Conservation (phyloP, 73 alveolate genomes). For the Symbiodinium pilosum region DNA sequence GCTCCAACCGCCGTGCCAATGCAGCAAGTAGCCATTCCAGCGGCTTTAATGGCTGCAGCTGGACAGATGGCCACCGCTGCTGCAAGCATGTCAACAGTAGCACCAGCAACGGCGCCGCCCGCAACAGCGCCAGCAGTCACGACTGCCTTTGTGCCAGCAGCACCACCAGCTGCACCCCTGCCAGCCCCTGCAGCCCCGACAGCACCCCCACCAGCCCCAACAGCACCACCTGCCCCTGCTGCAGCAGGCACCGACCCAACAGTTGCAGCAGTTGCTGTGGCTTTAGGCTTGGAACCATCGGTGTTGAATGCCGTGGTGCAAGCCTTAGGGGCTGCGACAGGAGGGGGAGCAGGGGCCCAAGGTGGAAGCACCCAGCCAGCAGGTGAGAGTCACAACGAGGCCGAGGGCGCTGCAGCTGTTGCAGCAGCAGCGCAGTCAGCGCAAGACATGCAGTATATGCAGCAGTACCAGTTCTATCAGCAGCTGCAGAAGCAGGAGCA, state of each 20-base stretch:
- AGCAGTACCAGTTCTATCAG: conserved; percentile 92
- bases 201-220: conserved; percentile 22
- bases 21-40: not conserved
- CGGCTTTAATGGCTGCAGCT: not conserved
- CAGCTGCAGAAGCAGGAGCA: conserved; percentile 69
- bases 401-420: conserved; percentile 90
- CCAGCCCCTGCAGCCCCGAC: not conserved
- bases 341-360: not conserved
- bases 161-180: not conserved
- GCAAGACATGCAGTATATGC: conserved; percentile 78
- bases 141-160: not conserved
- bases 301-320: conserved; percentile 63
- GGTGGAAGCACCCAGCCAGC: conserved; percentile 32
- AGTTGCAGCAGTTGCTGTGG: conserved; percentile 92
- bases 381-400: conserved; percentile 33
- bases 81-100: not conserved
- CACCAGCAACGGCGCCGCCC: not conserved
- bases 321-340: conserved; percentile 79
- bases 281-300: conserved; percentile 51
- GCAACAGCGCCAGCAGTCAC: not conserved
- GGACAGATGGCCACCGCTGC: not conserved
- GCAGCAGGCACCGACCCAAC: conserved; percentile 81
- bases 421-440: conserved; percentile 86
- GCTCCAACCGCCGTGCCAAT: not conserved
- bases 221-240: not conserved